Percentiles rank a stretch among this genome's conserved stretches.
These are phyloP conservation scores for Neocatenulostroma microsporum DNA, from an alignment of 2,329 filamentous ascomycete species.

Conservation along the genomic window DNA sequence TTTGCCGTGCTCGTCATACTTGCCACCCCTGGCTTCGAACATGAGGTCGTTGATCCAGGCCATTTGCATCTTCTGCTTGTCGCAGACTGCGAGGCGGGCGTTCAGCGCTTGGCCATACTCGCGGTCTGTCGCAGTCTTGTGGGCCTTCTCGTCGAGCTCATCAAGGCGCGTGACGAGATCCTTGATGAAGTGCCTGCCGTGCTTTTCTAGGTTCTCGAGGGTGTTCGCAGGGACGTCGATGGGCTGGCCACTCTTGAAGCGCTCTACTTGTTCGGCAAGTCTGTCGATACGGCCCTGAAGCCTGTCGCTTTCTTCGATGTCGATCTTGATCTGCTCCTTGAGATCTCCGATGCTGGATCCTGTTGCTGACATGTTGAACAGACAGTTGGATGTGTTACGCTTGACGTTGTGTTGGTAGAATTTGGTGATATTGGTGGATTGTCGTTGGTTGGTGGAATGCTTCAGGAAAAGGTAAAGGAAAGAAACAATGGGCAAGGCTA, in stretches of 20 bases:
- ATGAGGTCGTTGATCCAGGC: conserved; percentile 18
- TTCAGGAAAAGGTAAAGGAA: no score
- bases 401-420: not conserved
- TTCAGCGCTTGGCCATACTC: conserved; percentile 20
- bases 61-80: conserved; percentile 16
- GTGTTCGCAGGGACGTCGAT: no score
- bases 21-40: conserved; percentile 5
- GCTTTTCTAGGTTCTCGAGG: conserved; percentile 10
- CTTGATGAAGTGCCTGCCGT: conserved; percentile 19
- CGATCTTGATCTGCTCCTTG: conserved; percentile 13
- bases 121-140: conserved; percentile 14
- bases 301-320: conserved; percentile 16
- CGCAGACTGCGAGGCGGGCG: conserved; percentile 17
- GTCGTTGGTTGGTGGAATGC: no score
- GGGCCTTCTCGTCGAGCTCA: conserved; percentile 13
- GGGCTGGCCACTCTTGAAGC: no score
- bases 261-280: conserved; percentile 7
- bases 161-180: conserved; percentile 19
- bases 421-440: not conserved
- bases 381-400: not conserved
- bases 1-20: not conserved
- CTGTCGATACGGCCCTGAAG: conserved; percentile 16
- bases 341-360: conserved; percentile 14
- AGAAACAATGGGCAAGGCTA: no score
- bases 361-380: conserved; percentile 8